phyloP scores from a whole-genome alignment of 768 basidiomycete genomes.

The Boletellus sp. region DNA sequence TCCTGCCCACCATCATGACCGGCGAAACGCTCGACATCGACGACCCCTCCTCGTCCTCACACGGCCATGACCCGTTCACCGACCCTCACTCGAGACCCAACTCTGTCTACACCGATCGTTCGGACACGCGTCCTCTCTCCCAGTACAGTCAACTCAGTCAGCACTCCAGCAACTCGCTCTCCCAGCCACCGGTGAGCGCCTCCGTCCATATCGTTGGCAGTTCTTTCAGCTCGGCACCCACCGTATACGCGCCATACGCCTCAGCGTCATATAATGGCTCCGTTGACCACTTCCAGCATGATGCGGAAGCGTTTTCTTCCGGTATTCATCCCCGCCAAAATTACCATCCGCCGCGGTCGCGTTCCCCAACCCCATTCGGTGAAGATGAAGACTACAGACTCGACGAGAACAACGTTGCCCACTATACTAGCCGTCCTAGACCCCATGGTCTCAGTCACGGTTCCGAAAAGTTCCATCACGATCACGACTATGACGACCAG shows the following conservation, averaged over 20 bases:
- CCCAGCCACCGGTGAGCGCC: slow-evolving; percentile 19
- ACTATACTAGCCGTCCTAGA: slow-evolving; percentile 46
- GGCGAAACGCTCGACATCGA: slow-evolving; percentile 61
- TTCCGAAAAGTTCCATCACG: slow-evolving; percentile 23
- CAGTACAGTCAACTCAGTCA: slow-evolving; percentile 40
- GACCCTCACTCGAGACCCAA: slow-evolving; percentile 28
- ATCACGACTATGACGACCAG: slow-evolving; percentile 16
- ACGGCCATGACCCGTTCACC: slow-evolving; percentile 30
- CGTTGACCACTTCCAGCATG: slow-evolving; percentile 60
- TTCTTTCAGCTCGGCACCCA: slow-evolving; percentile 22
- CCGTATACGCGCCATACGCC: slow-evolving; percentile 13
- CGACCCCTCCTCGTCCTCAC: slow-evolving; percentile 27
- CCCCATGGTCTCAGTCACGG: slow-evolving; percentile 9
- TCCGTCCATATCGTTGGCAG: slow-evolving; percentile 17
- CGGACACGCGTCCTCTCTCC: slow-evolving; percentile 25
- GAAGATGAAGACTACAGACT: slow-evolving; percentile 72
- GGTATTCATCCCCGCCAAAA: slow-evolving; percentile 50
- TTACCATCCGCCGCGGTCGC: slow-evolving; percentile 55
- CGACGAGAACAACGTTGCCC: slow-evolving; percentile 51
- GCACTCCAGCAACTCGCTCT: slow-evolving; percentile 27
- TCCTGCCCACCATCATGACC: slow-evolving; percentile 57
- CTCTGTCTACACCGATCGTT: slow-evolving; percentile 25
- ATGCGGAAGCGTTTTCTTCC: slow-evolving; percentile 67
- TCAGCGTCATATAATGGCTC: slow-evolving; percentile 32
- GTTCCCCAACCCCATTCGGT: slow-evolving; percentile 71